These are phyloP conservation scores for Sungouiozyma ichnusensis DNA, from an alignment of 805 yeast species.

Conservation along the genomic window DNA sequence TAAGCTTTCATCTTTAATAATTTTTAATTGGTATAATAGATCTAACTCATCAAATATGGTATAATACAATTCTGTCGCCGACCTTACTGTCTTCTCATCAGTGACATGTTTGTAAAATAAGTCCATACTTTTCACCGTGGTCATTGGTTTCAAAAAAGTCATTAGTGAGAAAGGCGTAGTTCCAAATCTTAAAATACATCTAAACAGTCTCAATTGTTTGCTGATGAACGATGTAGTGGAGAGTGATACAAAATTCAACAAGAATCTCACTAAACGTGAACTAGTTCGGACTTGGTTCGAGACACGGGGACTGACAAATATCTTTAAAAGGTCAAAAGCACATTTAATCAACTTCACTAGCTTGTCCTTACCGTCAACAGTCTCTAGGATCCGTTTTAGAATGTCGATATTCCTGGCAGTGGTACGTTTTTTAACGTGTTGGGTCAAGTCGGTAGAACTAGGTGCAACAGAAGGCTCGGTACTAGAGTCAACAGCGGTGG, in stretches of 20 bases:
- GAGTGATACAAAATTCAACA: not conserved
- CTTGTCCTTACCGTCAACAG: conserved; percentile 61
- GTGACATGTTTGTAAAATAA: conserved; percentile 28
- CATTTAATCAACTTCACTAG: conserved; percentile 56
- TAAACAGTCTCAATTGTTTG: conserved; percentile 38
- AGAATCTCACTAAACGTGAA: not conserved
- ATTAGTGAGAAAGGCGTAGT: conserved; percentile 51
- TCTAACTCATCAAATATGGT: conserved; percentile 55
- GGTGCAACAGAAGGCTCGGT: not conserved
- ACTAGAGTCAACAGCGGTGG: not conserved
- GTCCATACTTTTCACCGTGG: not conserved
- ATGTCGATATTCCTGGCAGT: conserved; percentile 31
- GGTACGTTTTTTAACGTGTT: not conserved
- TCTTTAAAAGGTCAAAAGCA: conserved; percentile 40
- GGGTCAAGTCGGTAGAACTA: not conserved
- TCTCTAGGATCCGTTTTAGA: conserved; percentile 42
- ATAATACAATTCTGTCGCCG: conserved; percentile 44
- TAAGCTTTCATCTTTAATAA: conserved; percentile 19
- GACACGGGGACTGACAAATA: not conserved
- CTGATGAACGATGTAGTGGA: conserved; percentile 12
- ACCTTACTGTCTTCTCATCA: conserved; percentile 32
- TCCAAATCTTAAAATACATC: conserved; percentile 64
- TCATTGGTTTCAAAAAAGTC: conserved; percentile 29
- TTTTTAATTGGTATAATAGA: conserved; percentile 40
- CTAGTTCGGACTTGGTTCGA: not conserved